Evolutionary conservation across 2,329 filamentous ascomycete species (phyloP), one percentile per base, ranked within the genome.

Genomic region (Claviceps digitariae): DNA sequence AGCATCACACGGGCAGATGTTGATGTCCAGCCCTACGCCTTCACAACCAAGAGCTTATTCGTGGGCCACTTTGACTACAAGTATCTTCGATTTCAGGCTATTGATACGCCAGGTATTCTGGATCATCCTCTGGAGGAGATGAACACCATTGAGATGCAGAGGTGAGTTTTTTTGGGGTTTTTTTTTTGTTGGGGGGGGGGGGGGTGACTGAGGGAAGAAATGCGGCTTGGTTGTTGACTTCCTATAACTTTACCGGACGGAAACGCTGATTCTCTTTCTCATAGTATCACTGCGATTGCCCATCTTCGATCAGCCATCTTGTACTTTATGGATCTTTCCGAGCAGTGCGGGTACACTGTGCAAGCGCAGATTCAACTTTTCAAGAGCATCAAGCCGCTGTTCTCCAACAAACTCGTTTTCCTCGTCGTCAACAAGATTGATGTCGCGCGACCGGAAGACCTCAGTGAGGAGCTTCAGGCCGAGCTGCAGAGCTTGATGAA

Each of bases 131-230:
- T 98, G 9, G 93, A 97, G 72, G 93, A 97, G 74, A 98, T 97
- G 93, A 95, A 96, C 74, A 97, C 93, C 3, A 98, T 98, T 66
- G 93, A 98, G 72, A 97, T 97, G 89, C 93, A 97, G 76, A 70
- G 61, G 60, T 63, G 53, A 52, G 56, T 34, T 17, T 34, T 38
- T 17, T 20, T 38, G n/a, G n/a, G n/a, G n/a, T n/a, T n/a, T n/a
- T n/a, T n/a, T n/a, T n/a, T n/a, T n/a, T n/a, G n/a, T n/a, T n/a
- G n/a, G n/a, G n/a, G n/a, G n/a, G n/a, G n/a, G n/a, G n/a, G n/a
- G n/a, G n/a, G n/a, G n/a, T n/a, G 36, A n/a, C 13, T 25, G 12
- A n/a, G 12, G 20, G 20, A 31, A 27, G 12, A 25, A 23, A 4
- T 2, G 9, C 5, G 17, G 34, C 34, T 49, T 40, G 48, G 20